Evolutionary conservation across 768 basidiomycete genomes (phyloP).

Genomic region (Dentipellis sp.): DNA sequence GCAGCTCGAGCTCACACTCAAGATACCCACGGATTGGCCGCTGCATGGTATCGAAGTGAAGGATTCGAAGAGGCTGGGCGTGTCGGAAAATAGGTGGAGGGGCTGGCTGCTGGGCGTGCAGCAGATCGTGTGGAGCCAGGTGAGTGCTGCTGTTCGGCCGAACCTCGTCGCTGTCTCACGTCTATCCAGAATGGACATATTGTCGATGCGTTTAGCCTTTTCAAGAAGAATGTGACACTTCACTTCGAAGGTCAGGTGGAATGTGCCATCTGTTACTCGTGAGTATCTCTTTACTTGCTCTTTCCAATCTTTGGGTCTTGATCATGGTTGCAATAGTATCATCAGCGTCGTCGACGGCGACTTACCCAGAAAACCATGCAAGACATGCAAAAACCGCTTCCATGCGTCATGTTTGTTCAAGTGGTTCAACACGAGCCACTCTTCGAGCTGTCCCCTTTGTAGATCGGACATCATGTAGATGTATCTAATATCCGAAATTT

Average conservation of each 20-base stretch:
- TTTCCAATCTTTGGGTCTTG: not conserved
- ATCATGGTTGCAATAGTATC: slow-evolving; percentile 40
- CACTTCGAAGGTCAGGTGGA: slow-evolving; percentile 96
- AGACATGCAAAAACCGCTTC: slow-evolving; percentile 91
- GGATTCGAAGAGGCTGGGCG: slow-evolving; percentile 77
- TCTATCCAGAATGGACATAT: slow-evolving; percentile 73
- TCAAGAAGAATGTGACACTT: slow-evolving; percentile 87
- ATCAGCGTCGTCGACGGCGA: slow-evolving; percentile 85
- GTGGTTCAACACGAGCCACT: slow-evolving; percentile 90
- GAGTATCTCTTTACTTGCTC: slow-evolving; percentile 18
- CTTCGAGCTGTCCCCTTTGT: slow-evolving; percentile 86
- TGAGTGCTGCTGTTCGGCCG: slow-evolving; percentile 26
- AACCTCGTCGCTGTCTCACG: not conserved
- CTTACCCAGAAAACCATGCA: slow-evolving; percentile 85
- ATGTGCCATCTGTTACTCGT: slow-evolving; percentile 96
- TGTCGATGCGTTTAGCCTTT: slow-evolving; percentile 77
- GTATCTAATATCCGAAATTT: not conserved
- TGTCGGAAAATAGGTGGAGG: slow-evolving; percentile 84
- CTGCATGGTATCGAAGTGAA: slow-evolving; percentile 81
- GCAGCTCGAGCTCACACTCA: slow-evolving; percentile 78
- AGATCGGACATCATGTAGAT: slow-evolving; percentile 67
- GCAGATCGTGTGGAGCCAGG: slow-evolving; percentile 83
- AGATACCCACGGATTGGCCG: slow-evolving; percentile 87
- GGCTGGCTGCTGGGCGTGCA: slow-evolving; percentile 91
- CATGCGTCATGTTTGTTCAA: slow-evolving; percentile 90